Conservation (phyloP, 2,329 filamentous ascomycete genomes). For the Gnomoniopsis smithogilvyi region DNA sequence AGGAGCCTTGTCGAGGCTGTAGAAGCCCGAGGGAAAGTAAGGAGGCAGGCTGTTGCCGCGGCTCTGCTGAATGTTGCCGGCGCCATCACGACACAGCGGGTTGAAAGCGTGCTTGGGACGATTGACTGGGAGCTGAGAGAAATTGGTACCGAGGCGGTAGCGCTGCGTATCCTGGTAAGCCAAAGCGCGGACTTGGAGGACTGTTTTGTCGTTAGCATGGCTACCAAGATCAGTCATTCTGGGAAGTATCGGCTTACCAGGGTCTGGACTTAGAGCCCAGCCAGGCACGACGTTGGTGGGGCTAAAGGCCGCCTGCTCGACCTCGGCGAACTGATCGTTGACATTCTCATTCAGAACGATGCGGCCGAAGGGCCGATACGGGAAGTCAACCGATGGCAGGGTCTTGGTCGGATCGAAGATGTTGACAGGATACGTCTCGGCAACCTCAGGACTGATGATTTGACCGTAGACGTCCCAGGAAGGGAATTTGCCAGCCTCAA, state of each 20-base stretch:
- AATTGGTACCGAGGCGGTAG: slow-evolving; percentile 57
- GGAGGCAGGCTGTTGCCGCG: slow-evolving; percentile 8
- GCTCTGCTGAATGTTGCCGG: slow-evolving; percentile 28
- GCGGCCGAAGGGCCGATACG: slow-evolving; percentile 44
- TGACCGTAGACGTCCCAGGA: slow-evolving; percentile 52
- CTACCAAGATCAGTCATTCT: too few relatives aligned
- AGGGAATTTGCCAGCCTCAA: slow-evolving; percentile 41
- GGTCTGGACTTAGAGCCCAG: slow-evolving; percentile 49
- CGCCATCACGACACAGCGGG: slow-evolving; percentile 38
- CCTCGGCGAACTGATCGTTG: slow-evolving; percentile 32
- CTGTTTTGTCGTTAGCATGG: slow-evolving; percentile 23
- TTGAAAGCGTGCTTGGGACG: slow-evolving; percentile 33
- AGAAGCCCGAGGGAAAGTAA: not conserved
- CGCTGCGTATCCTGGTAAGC: slow-evolving; percentile 54
- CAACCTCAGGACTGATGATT: slow-evolving; percentile 49
- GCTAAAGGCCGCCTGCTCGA: slow-evolving; percentile 57
- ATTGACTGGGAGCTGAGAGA: slow-evolving; percentile 54
- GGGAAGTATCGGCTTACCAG: slow-evolving; percentile 21
- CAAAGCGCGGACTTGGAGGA: slow-evolving; percentile 53
- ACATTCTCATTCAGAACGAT: slow-evolving; percentile 50
- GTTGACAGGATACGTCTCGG: slow-evolving; percentile 42
- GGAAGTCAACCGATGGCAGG: slow-evolving; percentile 49
- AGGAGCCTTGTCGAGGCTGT: not conserved
- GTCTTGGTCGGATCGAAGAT: slow-evolving; percentile 57
- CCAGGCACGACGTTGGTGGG: slow-evolving; percentile 55